phyloP scores from a whole-genome alignment of 805 yeast species.

The Lipomyces starkeyi region DNA sequence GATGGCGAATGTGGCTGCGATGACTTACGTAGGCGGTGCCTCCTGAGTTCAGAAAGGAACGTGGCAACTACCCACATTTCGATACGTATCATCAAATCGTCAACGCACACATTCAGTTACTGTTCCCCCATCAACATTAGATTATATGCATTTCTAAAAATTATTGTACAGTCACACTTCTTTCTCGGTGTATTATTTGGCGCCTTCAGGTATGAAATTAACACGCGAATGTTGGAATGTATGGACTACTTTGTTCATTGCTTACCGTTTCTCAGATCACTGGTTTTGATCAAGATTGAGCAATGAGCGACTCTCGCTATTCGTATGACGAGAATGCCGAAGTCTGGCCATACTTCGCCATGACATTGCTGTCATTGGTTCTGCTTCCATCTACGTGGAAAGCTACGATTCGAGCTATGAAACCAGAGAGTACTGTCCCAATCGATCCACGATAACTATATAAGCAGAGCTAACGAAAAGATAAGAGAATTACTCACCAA shows the following conservation, averaged over 20 bases:
- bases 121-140: background rate
- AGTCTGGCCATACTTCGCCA: constrained; percentile 90
- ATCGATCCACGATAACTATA: background rate
- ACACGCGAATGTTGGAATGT: no score
- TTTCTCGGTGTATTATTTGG: background rate
- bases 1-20: no score
- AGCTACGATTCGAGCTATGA: constrained; percentile 37
- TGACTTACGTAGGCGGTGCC: background rate
- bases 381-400: constrained; percentile 65
- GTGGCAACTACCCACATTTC: background rate
- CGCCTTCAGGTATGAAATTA: background rate
- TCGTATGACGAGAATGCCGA: constrained; percentile 87
- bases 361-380: constrained; percentile 71
- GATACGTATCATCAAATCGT: background rate
- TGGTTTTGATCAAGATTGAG: background rate
- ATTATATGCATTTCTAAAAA: background rate
- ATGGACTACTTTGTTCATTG: no score
- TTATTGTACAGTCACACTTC: background rate
- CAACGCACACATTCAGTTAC: no score
- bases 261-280: constrained; percentile 3
- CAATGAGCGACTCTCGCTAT: constrained; percentile 62
- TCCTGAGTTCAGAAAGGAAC: background rate
- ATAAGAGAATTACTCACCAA: constrained; percentile 9
- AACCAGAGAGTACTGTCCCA: constrained; percentile 25
- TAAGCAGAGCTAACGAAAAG: background rate